These are phyloP conservation scores for Articulospora tetracladia DNA, from an alignment of 495 filamentous ascomycete genomes.

Conservation along the genomic window DNA sequence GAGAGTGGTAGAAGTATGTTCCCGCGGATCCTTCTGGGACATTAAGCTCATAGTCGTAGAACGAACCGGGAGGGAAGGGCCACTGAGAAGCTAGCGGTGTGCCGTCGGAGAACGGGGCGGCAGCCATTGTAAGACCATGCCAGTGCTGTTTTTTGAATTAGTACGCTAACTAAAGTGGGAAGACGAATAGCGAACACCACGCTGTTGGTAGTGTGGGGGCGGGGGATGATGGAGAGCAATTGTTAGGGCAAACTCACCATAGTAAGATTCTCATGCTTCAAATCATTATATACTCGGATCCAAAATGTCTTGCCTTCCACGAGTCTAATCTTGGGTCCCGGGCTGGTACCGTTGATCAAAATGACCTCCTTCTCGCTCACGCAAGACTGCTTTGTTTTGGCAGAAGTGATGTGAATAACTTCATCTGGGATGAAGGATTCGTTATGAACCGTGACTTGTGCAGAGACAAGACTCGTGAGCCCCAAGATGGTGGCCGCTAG, in stretches of 20 bases:
- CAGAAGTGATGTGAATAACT: slow-evolving; percentile 38
- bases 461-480: not conserved
- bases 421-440: slow-evolving; percentile 40
- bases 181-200: not conserved
- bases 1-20: slow-evolving; percentile 60
- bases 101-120: slow-evolving; percentile 53
- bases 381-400: slow-evolving; percentile 37
- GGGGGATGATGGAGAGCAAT: not conserved
- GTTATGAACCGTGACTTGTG: slow-evolving; percentile 27
- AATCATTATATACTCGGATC: slow-evolving; percentile 56
- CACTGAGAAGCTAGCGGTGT: slow-evolving; percentile 49
- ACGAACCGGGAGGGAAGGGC: slow-evolving; percentile 53
- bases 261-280: slow-evolving; percentile 45
- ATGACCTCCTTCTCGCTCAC: slow-evolving; percentile 38
- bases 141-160: slow-evolving; percentile 40
- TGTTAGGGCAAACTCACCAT: slow-evolving; percentile 35
- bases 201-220: not conserved
- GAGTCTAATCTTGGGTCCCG: slow-evolving; percentile 44
- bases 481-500: not conserved
- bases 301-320: slow-evolving; percentile 45
- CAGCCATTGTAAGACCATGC: slow-evolving; percentile 50
- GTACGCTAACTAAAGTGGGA: not conserved
- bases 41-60: slow-evolving; percentile 58
- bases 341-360: slow-evolving; percentile 45
- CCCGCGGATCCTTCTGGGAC: slow-evolving; percentile 42